These are phyloP conservation scores for Amauroascus niger DNA, from an alignment of 2,329 filamentous ascomycete genomes.

Conservation along the genomic window DNA sequence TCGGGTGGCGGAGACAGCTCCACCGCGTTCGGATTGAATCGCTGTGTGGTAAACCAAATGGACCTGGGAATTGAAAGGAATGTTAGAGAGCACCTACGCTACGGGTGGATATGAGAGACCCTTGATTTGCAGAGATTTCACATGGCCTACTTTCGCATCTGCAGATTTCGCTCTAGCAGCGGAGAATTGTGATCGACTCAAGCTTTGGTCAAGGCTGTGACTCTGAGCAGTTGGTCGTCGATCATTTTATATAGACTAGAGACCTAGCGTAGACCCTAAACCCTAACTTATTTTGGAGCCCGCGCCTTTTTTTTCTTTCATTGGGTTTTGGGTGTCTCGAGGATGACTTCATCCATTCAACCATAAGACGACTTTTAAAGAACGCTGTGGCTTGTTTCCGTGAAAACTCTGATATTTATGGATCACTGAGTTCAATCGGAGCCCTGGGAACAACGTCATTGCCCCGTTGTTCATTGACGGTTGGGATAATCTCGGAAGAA, in stretches of 20 bases:
- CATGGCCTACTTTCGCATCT: neutral
- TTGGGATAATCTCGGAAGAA: constrained; percentile 1
- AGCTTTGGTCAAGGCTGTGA: neutral
- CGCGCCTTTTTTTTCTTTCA: neutral
- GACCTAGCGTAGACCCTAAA: neutral
- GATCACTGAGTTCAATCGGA: neutral
- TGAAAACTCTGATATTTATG: constrained; percentile 8
- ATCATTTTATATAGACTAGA: neutral
- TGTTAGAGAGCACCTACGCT: neutral
- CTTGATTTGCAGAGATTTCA: neutral
- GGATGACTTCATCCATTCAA: constrained; percentile 6
- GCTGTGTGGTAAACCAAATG: neutral
- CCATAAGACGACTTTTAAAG: neutral
- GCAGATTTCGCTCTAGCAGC: neutral
- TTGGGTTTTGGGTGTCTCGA: neutral
- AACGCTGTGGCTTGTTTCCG: constrained; percentile 1
- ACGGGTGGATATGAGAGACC: neutral
- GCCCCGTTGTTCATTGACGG: neutral
- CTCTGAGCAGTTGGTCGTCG: constrained; percentile 1
- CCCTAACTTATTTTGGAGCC: neutral
- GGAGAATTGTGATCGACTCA: neutral
- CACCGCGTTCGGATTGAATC: neutral
- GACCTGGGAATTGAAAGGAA: neutral
- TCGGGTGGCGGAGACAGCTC: constrained; percentile 6
- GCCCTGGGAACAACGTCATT: neutral